Base-by-base conservation (phyloP, 2,329 filamentous ascomycete genomes). In the Zelopaecilomyces penicillatus region DNA sequence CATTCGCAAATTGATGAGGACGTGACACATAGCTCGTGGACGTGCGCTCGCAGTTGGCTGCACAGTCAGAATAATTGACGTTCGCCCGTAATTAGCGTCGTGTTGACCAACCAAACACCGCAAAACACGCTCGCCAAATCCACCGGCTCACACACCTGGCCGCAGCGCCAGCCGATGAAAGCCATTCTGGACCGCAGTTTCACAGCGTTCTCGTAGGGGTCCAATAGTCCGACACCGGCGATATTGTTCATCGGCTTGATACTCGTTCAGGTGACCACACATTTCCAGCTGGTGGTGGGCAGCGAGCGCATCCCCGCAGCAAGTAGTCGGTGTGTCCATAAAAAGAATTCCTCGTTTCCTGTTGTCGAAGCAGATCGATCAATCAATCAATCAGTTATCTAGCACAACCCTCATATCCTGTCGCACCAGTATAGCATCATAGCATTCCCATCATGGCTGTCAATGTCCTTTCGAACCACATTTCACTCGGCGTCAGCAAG, bases 381-480 rank as follows among this genome's bases (percentile, higher is more conserved):
- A 36, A 7, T 36, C 34, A 7, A 11, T 36, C 6, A 7, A 8
- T 8, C 34, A 12, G 5, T 19, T 36, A 11, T 6, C 34, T 19
- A 36, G n/a, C 34, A 41, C 5, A 11, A 34, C 6, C 19, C 8
- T 39, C 7, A 39, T 9, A 8, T 28, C 12, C 5, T 28, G 30
- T 39, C 7, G 7, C 30, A 27, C 9, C 41, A 41, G 8, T 36
- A 46, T 35, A 51, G 28, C 42, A 45, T 39, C 31, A 37, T 41
- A n/a, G 29, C 30, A 42, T 30, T 37, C 33, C 43, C 53, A 57
- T 34, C 54, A 68, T 68, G 65, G 59, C 63, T 47, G 51, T 65
- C 54, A 56, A 61, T 31, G 54, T 65, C 45, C 47, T 58, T 43
- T 57, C 62, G 33, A 59, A 52, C 45, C 44, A 52, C 32, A 37